Conservation (phyloP, 73 alveolate genomes). For the Breviolum minutum region DNA sequence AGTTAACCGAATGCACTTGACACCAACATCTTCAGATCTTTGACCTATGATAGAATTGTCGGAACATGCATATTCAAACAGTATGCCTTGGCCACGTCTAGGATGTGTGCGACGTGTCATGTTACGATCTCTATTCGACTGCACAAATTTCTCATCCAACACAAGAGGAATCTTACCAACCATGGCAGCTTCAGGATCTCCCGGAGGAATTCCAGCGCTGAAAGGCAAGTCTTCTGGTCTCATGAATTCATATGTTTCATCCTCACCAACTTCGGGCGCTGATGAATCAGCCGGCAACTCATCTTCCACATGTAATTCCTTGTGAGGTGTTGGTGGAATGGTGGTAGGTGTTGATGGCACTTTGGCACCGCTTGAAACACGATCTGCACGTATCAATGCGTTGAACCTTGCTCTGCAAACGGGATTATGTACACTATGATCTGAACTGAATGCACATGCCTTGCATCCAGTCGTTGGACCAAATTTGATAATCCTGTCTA, state of each 20-base stretch:
- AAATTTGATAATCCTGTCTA: background rate
- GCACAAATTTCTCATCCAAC: background rate
- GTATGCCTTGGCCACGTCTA: background rate
- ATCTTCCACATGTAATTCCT: background rate
- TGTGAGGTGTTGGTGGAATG: background rate
- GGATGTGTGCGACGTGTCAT: background rate
- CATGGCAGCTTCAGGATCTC: background rate
- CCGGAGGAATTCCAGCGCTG: background rate
- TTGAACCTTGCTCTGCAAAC: background rate
- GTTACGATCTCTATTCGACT: background rate
- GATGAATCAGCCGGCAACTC: background rate
- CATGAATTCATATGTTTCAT: background rate
- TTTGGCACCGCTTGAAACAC: background rate
- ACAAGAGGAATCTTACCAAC: background rate
- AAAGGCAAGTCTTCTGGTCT: background rate
- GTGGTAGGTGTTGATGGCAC: background rate
- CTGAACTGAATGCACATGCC: constrained; percentile 7
- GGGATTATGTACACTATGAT: background rate
- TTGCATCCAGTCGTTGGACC: background rate
- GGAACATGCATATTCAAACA: background rate
- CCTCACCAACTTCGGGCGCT: background rate
- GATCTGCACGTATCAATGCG: constrained; percentile 1
- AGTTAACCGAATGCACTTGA: background rate
- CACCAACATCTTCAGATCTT: background rate
- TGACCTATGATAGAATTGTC: background rate